Evolutionary conservation across 805 yeast species (phyloP), one percentile per base, ranked within the genome.

Genomic region (Grigorovia jiainica): DNA sequence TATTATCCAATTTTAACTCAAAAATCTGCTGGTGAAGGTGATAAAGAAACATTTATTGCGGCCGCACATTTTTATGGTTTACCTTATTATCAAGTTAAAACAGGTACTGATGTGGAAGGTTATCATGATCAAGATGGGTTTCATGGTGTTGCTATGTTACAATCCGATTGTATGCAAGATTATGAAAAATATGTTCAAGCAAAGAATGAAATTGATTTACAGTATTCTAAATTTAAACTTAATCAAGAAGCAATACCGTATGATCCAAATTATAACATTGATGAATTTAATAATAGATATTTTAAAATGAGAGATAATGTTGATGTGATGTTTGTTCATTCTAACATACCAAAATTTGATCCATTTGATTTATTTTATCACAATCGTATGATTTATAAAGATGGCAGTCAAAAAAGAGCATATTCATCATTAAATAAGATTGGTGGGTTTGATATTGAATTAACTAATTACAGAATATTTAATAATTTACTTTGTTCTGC

Each of bases 11-110:
- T 82, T 41, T 66, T 82, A 49, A 77, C 86, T 0, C 92, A 82
- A 58, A 86, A 85, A n/a, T 73, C 80, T 29, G 83, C 85, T 1
- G 89, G 90, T 21, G 82, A 82, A 60, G 90, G 89, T 44, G 89
- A 82, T 56, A 81, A 81, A 54, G 89, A 82, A 51, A 79, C 87
- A 0, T 81, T 80, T 51, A 72, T 75, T 19, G 75, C 81, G 2
- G 84, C 85, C 0, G 80, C 83, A 7, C 43, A 42, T 24, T 53
- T 47, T 10, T 68, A 71, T 34, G 82, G 67, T 0, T 52, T 72
- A 51, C 53, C 51, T 5, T 76, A 65, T 59, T 72, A 68, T 54
- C 85, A 78, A 55, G 69, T 72, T 4, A 60, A 61, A 46, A 54
- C 63, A 1, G 55, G 57, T 20, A 61, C 67, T 1, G 57, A 58